Base-by-base conservation (phyloP, 495 filamentous ascomycete genomes). In the Talaromyces ruber region DNA sequence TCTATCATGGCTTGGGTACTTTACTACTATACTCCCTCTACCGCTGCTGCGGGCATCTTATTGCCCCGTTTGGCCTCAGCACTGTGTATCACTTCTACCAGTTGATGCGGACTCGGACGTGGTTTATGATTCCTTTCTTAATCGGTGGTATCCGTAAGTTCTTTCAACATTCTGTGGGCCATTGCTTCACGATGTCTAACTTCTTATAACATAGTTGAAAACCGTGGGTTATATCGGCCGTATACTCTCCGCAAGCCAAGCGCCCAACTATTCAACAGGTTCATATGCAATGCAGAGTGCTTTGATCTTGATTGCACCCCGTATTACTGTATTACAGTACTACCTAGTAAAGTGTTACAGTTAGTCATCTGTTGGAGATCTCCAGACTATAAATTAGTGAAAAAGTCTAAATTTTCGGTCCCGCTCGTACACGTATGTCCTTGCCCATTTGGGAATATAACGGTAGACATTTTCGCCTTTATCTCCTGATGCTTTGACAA, bases 81-180 rank as follows among this genome's bases (percentile, higher is more conserved):
- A 68, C 81, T 6, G 18, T 73, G 4, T 63, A 70, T 2, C 86
- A 89, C 63, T 25, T 69, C 26, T 77, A 72, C 55, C 79, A 84
- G 58, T 62, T 88, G 6, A 54, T 75, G 37, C 73, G 66, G 21
- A 76, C 71, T 18, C 72, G 74, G 63, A 82, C 78, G 9, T 88
- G 83, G 82, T 88, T 84, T 68, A 83, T 88, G 54, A 80, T 82
- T 8, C 79, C 86, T 0, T 77, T 88, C 29, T 26, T 84, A 5
- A 66, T 87, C 29, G 86, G 84, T 12, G 79, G 81, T 24, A 55
- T 79, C 18, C 83, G 84, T 87, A 75, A 64, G 79, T 75, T 47
- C 22, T 34, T 51, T 45, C 21, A 22, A 66, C 14, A n/a, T 5
- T 5, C 14, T n/a, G 12, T n/a, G 14, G 16, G 14, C 30, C 32